phyloP scores from a whole-genome alignment of 495 filamentous ascomycete genomes.

The Penicillium maclennaniae region DNA sequence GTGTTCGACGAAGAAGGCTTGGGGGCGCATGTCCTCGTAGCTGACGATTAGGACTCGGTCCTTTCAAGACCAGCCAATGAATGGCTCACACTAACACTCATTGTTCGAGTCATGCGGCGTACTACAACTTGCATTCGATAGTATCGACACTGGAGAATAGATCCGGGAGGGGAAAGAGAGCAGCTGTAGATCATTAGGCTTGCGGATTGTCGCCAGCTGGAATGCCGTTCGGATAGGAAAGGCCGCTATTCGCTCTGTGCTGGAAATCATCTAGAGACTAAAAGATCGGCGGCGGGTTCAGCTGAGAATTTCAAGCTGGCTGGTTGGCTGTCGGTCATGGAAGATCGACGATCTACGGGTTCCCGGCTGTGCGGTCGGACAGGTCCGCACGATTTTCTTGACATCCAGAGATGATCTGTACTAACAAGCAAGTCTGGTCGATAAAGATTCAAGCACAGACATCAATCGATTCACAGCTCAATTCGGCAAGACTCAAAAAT shows the following conservation, averaged over 20 bases:
- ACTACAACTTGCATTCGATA: not conserved
- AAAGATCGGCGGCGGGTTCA: not conserved
- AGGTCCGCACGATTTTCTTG: not conserved
- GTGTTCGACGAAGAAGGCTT: not conserved
- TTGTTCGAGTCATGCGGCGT: not conserved
- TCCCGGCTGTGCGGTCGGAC: not conserved
- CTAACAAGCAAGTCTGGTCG: not conserved
- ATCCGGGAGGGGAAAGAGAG: not conserved
- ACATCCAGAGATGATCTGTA: not conserved
- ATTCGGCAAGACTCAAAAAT: slow-evolving; percentile 7
- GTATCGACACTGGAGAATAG: not conserved
- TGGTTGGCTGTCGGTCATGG: not conserved
- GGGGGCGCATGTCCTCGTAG: not conserved
- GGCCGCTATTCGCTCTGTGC: not conserved
- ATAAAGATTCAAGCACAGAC: not conserved
- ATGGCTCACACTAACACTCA: not conserved
- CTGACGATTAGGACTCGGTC: not conserved
- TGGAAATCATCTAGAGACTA: not conserved
- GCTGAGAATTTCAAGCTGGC: not conserved
- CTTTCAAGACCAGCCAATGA: not conserved
- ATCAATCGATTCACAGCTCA: not conserved
- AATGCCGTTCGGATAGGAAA: not conserved
- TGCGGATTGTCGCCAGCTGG: not conserved
- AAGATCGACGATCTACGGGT: not conserved
- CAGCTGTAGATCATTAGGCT: not conserved